phyloP scores from a whole-genome alignment of 805 yeast genomes.

The Candida palmyrensis region DNA sequence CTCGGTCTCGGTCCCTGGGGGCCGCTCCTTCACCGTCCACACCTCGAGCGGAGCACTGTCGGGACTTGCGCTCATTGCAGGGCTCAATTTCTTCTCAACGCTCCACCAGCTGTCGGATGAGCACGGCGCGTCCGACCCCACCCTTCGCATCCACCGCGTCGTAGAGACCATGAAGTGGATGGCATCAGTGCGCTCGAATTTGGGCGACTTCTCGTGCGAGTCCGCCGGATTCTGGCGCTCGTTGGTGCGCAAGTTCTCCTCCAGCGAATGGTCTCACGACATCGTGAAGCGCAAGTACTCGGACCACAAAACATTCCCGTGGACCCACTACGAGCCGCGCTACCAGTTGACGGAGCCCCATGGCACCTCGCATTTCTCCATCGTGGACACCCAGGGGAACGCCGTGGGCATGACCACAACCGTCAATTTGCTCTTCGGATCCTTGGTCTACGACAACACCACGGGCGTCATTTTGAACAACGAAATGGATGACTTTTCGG shows the following conservation, averaged over 20 bases:
- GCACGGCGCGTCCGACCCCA: conserved; percentile 14
- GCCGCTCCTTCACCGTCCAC: conserved; percentile 22
- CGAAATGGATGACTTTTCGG: conserved; percentile 93
- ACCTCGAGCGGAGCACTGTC: conserved; percentile 68
- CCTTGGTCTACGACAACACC: conserved; percentile 68
- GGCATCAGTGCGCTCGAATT: conserved; percentile 77
- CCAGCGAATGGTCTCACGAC: conserved; percentile 52
- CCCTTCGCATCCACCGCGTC: conserved; percentile 54
- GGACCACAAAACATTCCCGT: conserved; percentile 51
- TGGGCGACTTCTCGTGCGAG: conserved; percentile 57
- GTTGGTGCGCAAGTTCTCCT: conserved; percentile 39
- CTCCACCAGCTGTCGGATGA: conserved; percentile 11
- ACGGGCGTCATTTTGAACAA: conserved; percentile 85
- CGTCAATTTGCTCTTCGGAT: conserved; percentile 78
- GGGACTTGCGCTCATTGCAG: conserved; percentile 78
- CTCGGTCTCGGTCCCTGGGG: conserved; percentile 10
- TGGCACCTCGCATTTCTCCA: conserved; percentile 86
- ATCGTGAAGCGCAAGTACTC: conserved; percentile 46
- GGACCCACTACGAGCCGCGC: conserved; percentile 75
- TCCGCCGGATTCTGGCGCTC: conserved; percentile 26
- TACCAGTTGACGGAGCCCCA: conserved; percentile 75
- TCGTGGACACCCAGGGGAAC: conserved; percentile 68
- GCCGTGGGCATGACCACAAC: conserved; percentile 90
- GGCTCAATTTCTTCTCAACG: conserved; percentile 57
- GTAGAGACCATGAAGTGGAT: conserved; percentile 93